Base-by-base conservation (phyloP, 306 rosid species). In the Quercus dentata region DNA sequence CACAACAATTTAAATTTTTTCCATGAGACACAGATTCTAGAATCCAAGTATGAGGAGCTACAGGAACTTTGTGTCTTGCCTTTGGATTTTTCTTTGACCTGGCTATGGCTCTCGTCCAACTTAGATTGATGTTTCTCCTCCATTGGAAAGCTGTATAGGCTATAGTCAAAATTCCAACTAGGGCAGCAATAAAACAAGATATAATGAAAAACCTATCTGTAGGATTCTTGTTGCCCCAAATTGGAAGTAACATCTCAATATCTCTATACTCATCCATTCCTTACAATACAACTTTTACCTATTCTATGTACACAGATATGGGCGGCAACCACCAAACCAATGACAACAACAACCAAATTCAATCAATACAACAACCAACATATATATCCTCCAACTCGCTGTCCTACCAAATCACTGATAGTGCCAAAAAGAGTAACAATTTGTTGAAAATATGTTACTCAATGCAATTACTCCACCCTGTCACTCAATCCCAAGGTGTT, bases 41-140 rank as follows among this genome's bases (percentile, higher is more conserved):
- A 77, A 79, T 55, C 99, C 99, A 96, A 52, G 89, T 76, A 87
- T 96, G 99, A 38, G 91, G 85, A 64, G 97, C 87, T 64, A 75
- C 80, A 75, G 99, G 94, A 79, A 90, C 90, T 83, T 91, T 89
- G 58, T 88, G 91, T 73, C 90, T 87, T 9, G 91, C 86, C 83
- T 88, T 96, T 1, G 98, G 97, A 83, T 91, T 91, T 89, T 83
- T 91, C 89, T 96, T 91, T 64, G 99, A 88, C 78, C 97, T 90
- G 70, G 97, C 97, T 79, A 96, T 88, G 74, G 99, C 99, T 88
- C 79, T 96, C 91, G 87, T 96, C 98, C 99, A 96, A 90, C 93
- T 91, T 63, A 96, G 78, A 79, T 96, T 96, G 77, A 96, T 96
- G 81, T 96, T 90, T 85, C 99, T 87, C 89, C 98, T 87, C 99